phyloP scores from a whole-genome alignment of 345 rosid species.

The Citrus reticulata region DNA sequence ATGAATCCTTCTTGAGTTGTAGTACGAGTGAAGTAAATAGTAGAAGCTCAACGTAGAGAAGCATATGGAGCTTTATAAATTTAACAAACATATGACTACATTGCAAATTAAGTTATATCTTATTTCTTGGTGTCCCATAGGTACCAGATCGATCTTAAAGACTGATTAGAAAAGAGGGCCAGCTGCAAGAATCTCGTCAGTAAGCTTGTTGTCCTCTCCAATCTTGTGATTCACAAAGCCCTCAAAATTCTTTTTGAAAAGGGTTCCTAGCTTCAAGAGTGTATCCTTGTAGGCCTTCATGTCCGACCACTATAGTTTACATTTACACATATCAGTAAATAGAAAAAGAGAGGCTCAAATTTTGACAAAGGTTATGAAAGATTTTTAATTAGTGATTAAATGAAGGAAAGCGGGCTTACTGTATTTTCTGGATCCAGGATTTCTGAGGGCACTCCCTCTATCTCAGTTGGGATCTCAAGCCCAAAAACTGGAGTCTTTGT shows the following conservation, averaged over 20 bases:
- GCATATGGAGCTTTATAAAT: neutral
- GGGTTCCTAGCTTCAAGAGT: conserved; percentile 70
- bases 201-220: conserved; percentile 65
- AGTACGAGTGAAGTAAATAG: neutral
- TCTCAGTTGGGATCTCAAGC: conserved; percentile 68
- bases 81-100: no score
- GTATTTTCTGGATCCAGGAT: conserved; percentile 71
- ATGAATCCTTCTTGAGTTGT: neutral
- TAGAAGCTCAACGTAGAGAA: neutral
- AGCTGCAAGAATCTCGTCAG: conserved; percentile 76
- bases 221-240: conserved; percentile 70
- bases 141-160: neutral
- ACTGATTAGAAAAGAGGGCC: conserved; percentile 55
- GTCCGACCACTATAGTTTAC: conserved; percentile 63
- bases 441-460: conserved; percentile 80
- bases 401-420: conserved; percentile 34
- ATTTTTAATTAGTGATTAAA: neutral
- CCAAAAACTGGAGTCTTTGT: conserved; percentile 73
- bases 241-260: conserved; percentile 75
- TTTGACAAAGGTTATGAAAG: neutral
- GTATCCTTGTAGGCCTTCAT: conserved; percentile 68
- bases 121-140: neutral
- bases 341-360: neutral
- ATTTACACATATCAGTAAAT: neutral
- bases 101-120: neutral